phyloP scores from a whole-genome alignment of 1,284 basidiomycete species.

The Pascua guehoae region DNA sequence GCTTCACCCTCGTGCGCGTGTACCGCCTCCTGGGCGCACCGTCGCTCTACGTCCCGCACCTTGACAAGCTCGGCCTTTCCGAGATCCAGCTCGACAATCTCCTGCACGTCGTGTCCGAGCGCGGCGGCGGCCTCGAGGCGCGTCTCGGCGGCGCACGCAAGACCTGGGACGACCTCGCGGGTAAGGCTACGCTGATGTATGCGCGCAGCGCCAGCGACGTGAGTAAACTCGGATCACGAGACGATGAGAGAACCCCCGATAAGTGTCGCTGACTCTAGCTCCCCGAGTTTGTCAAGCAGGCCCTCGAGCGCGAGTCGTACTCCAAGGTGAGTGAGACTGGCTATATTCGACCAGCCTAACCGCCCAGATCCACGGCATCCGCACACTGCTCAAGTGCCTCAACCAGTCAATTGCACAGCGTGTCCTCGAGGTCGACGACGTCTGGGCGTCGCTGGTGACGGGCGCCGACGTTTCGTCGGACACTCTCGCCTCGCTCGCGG shows the following conservation, averaged over 20 bases:
- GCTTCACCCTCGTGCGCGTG: constrained; percentile 31
- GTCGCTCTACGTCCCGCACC: constrained; percentile 14
- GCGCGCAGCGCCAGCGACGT: constrained; percentile 27
- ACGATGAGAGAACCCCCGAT: too few relatives aligned
- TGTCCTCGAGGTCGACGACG: constrained; percentile 24
- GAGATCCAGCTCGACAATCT: constrained; percentile 43
- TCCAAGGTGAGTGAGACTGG: constrained; percentile 9
- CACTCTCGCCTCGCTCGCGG: too few relatives aligned
- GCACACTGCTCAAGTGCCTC: constrained; percentile 21
- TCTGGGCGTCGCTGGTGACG: constrained; percentile 13
- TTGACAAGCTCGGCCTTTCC: constrained; percentile 21
- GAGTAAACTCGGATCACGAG: too few relatives aligned
- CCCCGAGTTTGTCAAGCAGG: constrained; percentile 38
- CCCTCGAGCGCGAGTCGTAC: constrained; percentile 37
- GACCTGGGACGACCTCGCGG: constrained; percentile 19
- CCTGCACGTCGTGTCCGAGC: constrained; percentile 31
- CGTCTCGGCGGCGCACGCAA: constrained; percentile 10
- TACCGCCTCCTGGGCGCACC: constrained; percentile 35
- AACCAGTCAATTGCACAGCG: constrained; percentile 20
- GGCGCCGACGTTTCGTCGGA: not conserved
- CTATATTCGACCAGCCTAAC: not conserved
- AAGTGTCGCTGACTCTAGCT: constrained; percentile 16
- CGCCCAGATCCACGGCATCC: constrained; percentile 29
- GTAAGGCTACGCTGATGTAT: constrained; percentile 32
- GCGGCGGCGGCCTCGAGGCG: constrained; percentile 26